phyloP scores from a whole-genome alignment of 768 basidiomycete species.

The Auricularia sp. region DNA sequence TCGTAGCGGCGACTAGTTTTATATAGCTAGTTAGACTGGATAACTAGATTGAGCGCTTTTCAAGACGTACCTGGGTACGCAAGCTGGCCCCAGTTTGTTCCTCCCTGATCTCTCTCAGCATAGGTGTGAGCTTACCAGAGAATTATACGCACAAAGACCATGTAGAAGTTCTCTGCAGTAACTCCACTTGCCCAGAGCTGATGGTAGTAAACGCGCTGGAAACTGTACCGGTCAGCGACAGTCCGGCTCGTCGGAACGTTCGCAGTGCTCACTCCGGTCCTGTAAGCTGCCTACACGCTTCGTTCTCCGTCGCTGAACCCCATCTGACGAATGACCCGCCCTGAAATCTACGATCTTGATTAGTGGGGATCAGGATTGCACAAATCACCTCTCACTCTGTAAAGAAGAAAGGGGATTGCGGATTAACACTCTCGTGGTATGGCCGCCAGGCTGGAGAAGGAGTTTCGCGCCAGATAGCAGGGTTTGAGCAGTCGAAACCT shows the following conservation, averaged over 20 bases:
- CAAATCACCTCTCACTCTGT: conserved; percentile 8
- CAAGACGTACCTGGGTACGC: conserved; percentile 14
- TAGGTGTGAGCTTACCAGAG: background rate
- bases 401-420: conserved; percentile 4
- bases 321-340: background rate
- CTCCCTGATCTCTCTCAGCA: conserved; percentile 9
- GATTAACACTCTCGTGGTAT: conserved; percentile 3
- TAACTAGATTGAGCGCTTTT: conserved; percentile 11
- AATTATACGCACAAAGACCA: conserved; percentile 1
- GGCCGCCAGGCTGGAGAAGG: conserved; percentile 2
- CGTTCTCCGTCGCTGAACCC: background rate
- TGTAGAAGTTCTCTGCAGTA: conserved; percentile 15
- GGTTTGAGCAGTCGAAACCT: conserved; percentile 8
- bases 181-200: conserved; percentile 11
- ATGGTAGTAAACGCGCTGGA: conserved; percentile 8
- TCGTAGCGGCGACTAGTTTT: background rate
- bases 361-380: too few relatives aligned
- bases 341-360: background rate
- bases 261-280: background rate
- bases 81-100: conserved; percentile 19
- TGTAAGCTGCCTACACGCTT: background rate
- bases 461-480: conserved; percentile 3
- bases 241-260: background rate
- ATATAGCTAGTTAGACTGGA: background rate
- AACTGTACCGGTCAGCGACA: background rate